Evolutionary conservation across 1,284 basidiomycete species (phyloP).

Genomic region (Phylloporus sp.): DNA sequence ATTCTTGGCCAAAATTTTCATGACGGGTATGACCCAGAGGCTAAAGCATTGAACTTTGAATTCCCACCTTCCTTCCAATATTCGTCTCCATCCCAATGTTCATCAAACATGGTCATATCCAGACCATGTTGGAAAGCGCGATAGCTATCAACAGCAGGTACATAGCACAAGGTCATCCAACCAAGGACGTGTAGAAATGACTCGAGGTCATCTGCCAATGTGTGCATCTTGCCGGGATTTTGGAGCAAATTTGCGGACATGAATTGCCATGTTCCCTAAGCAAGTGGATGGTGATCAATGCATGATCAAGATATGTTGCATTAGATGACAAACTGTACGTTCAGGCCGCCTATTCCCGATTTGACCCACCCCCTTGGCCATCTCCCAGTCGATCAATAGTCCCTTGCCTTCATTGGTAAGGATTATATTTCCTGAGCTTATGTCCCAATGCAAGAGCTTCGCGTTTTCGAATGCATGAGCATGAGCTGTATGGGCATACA

Average conservation of each 20-base stretch:
- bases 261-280: slow-evolving; percentile 1
- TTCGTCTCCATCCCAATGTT: neutral
- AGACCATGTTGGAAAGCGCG: neutral
- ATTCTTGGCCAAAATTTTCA: neutral
- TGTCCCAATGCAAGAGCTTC: neutral
- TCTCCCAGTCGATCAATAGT: slow-evolving; percentile 15
- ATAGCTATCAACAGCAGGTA: neutral
- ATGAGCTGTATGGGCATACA: slow-evolving; percentile 6
- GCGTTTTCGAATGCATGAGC: neutral
- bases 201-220: neutral
- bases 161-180: slow-evolving; percentile 1
- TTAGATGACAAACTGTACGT: neutral
- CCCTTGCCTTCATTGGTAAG: slow-evolving; percentile 1
- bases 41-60: no score
- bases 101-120: neutral
- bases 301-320: neutral
- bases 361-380: neutral
- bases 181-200: neutral
- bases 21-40: neutral
- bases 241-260: neutral
- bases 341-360: neutral
- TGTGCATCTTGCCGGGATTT: neutral
- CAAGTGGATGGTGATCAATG: neutral
- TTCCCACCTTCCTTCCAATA: neutral
- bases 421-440: slow-evolving; percentile 1